Evolutionary conservation across 2,329 filamentous ascomycete species (phyloP), one percentile per base, ranked within the genome.

Genomic region (Colletotrichum truncatum): DNA sequence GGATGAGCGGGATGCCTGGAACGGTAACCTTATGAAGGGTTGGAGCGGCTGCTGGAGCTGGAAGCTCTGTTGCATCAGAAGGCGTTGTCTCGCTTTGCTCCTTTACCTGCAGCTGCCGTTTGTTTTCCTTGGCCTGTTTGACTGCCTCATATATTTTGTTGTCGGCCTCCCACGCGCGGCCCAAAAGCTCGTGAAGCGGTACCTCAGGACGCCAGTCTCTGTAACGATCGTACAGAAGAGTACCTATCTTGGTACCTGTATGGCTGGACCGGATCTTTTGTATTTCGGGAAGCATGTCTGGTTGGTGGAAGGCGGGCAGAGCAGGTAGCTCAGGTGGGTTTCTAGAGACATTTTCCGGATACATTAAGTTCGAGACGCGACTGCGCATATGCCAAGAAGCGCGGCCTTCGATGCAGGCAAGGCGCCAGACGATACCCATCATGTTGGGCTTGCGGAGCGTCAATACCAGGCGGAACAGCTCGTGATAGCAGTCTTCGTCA

Each of bases 391-490:
- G 36, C 66, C 67, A 70, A 34, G 43, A 72, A 4, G 74, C 72
- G 23, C 67, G 56, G 21, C 70, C 70, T 6, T 66, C 54, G 8
- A 76, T 38, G 26, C 69, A 70, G 34, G 76, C 77, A 60, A 74
- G 77, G 36, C 73, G 73, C 75, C 75, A 81, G 32, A 78, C 49
- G 55, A 75, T 67, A 56, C 71, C 71, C 61, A 76, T 59, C 28
- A 72, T 60, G 49, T 76, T 74, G 10, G 76, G 73, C 18, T 77
- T 73, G 38, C 73, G 74, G 3, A 73, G 67, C 16, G 57, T 66
- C 66, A 77, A 73, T 12, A 78, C 77, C 23, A 82, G 70, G 6
- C 71, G 65, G 62, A 82, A 77, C 48, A 85, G 76, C 11, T 73
- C 66, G 34, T 75, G 66, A 68, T 80, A 83, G 1, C 77, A 78